Percentiles rank a stretch among this genome's conserved stretches.
Evolutionary conservation across 2,329 filamentous ascomycete genomes (phyloP).

Genomic region (Capronia epimyces): DNA sequence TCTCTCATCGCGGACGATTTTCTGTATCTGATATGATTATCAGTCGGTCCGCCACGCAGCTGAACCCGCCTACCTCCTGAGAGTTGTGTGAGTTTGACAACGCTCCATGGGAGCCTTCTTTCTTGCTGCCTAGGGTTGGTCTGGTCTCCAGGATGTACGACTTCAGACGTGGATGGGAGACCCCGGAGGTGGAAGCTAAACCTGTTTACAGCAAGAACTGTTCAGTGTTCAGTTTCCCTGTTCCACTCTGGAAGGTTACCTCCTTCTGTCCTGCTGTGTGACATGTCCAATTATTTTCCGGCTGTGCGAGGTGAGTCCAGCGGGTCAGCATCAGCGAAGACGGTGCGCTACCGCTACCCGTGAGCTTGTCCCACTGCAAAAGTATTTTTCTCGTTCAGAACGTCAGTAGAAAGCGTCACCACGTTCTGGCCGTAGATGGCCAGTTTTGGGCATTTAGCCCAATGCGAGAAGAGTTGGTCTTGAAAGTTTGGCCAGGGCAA

Average conservation of each 20-base stretch:
- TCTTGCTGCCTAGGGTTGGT: neutral
- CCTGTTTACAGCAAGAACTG: constrained; percentile 1
- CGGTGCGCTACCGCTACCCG: constrained; percentile 6
- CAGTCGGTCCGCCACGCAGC: neutral
- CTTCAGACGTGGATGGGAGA: neutral
- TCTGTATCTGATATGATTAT: neutral
- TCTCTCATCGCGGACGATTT: neutral
- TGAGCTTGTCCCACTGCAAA: constrained; percentile 10
- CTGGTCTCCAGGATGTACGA: neutral
- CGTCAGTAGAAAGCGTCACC: constrained; percentile 10
- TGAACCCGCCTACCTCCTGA: neutral
- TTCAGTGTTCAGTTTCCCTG: neutral
- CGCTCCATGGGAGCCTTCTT: neutral
- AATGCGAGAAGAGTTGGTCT: too few species aligned
- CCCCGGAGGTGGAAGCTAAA: constrained; percentile 4
- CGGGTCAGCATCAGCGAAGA: neutral
- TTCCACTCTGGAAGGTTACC: constrained; percentile 12
- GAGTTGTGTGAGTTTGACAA: neutral
- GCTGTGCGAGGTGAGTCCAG: constrained; percentile 11
- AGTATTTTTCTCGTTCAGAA: neutral
- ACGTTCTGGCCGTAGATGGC: neutral
- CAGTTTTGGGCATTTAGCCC: neutral
- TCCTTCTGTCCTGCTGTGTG: constrained; percentile 14
- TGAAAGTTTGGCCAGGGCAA: neutral
- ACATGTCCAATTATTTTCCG: constrained; percentile 18